Evolutionary conservation across 805 yeast genomes (phyloP).

Genomic region (Ogataea salicorniae): DNA sequence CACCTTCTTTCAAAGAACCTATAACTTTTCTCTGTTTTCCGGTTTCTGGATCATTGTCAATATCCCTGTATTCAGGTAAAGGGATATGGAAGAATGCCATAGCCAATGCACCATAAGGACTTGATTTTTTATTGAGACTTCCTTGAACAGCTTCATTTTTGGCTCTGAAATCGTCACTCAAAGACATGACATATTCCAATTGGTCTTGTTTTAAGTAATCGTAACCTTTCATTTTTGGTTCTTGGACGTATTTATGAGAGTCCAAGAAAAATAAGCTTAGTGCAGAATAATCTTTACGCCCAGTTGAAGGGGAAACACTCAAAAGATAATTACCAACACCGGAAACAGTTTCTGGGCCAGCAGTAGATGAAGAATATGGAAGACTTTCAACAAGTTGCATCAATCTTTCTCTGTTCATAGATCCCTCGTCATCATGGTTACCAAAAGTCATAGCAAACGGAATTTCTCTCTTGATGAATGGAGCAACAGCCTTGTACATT

Average conservation of each 20-base stretch:
- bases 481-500: constrained; percentile 66
- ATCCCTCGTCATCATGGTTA: constrained; percentile 91
- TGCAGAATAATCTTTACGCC: constrained; percentile 32
- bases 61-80: constrained; percentile 69
- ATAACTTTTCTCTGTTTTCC: constrained; percentile 31
- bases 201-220: constrained; percentile 61
- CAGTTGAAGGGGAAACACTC: constrained; percentile 40
- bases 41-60: constrained; percentile 20
- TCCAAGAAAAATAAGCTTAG: constrained; percentile 73
- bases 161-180: constrained; percentile 5
- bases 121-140: background rate
- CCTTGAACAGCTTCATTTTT: background rate
- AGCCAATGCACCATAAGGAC: constrained; percentile 44
- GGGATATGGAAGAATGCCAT: constrained; percentile 97
- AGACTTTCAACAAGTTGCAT: constrained; percentile 51
- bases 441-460: constrained; percentile 89
- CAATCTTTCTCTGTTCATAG: constrained; percentile 51
- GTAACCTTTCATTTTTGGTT: constrained; percentile 72
- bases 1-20: constrained; percentile 66
- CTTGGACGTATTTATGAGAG: constrained; percentile 69
- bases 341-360: constrained; percentile 62
- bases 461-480: constrained; percentile 59
- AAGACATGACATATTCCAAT: constrained; percentile 11
- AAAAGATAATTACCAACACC: constrained; percentile 83
- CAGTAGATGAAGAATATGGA: constrained; percentile 61